Percentiles rank a stretch among this genome's conserved stretches.
Evolutionary conservation across 148 eudicot genomes (phyloP).

Genomic region (Vaccinium corymbosum): DNA sequence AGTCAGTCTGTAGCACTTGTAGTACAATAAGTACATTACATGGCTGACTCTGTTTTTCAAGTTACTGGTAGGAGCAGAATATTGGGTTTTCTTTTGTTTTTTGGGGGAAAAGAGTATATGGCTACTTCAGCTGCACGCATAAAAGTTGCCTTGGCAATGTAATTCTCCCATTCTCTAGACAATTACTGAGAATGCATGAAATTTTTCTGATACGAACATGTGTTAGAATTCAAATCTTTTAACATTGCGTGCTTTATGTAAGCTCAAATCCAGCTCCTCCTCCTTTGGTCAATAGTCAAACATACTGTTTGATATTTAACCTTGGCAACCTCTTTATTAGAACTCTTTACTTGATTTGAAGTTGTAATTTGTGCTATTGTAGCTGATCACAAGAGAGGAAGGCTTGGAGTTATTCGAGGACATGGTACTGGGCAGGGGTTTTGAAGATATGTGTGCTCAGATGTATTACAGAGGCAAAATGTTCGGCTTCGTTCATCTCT

Average conservation of each 20-base stretch:
- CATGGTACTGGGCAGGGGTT: conserved; percentile 70
- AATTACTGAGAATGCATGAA: neutral
- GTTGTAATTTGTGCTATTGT: conserved; percentile 15
- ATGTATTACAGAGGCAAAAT: conserved; percentile 96
- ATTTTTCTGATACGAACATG: neutral
- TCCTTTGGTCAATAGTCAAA: conserved; percentile 33
- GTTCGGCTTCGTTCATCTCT: conserved; percentile 94
- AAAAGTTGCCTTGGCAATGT: neutral
- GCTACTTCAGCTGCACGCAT: neutral
- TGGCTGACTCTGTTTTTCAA: neutral
- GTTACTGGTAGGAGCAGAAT: neutral
- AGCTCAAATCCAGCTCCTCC: conserved; percentile 23
- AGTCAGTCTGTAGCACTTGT: neutral
- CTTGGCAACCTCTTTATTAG: neutral
- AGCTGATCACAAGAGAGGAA: conserved; percentile 90
- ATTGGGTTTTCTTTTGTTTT: neutral
- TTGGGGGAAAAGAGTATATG: neutral
- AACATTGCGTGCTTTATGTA: neutral
- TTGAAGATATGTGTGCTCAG: conserved; percentile 97
- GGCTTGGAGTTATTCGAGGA: conserved; percentile 83
- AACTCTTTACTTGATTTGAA: neutral
- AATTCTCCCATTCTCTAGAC: neutral
- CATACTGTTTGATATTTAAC: neutral
- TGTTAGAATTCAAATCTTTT: neutral
- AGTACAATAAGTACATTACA: neutral